Evolutionary conservation across 768 basidiomycete species (phyloP).

Genomic region (Crucibulum laeve): DNA sequence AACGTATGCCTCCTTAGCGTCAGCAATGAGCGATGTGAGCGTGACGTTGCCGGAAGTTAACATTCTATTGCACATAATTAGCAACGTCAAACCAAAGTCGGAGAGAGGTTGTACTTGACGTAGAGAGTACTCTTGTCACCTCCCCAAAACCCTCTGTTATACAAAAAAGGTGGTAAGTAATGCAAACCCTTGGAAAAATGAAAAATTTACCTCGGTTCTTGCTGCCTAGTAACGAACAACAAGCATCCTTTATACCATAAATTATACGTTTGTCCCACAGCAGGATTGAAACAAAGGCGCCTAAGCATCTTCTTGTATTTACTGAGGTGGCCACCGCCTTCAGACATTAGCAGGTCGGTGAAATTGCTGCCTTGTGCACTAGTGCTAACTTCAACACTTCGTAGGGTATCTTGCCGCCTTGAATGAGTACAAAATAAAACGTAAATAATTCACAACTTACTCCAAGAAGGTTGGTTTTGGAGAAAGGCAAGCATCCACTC

Average conservation of each 20-base stretch:
- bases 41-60: neutral
- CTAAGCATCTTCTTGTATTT: neutral
- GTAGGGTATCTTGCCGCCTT: no score
- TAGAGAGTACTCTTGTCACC: no score
- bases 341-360: neutral
- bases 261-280: neutral
- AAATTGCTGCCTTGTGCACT: no score
- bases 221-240: neutral
- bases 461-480: no score
- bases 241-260: neutral
- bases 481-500: neutral
- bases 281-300: neutral
- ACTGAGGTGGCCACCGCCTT: neutral
- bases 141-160: no score
- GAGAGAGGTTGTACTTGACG: no score
- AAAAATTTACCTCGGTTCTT: neutral
- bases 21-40: neutral
- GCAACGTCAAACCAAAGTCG: no score
- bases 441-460: no score
- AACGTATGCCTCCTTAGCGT: neutral
- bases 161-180: neutral
- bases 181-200: neutral
- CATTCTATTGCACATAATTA: neutral
- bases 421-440: no score
- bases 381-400: no score